These are phyloP conservation scores for Beverwykella pulmonaria DNA, from an alignment of 495 filamentous ascomycete species.

Conservation along the genomic window DNA sequence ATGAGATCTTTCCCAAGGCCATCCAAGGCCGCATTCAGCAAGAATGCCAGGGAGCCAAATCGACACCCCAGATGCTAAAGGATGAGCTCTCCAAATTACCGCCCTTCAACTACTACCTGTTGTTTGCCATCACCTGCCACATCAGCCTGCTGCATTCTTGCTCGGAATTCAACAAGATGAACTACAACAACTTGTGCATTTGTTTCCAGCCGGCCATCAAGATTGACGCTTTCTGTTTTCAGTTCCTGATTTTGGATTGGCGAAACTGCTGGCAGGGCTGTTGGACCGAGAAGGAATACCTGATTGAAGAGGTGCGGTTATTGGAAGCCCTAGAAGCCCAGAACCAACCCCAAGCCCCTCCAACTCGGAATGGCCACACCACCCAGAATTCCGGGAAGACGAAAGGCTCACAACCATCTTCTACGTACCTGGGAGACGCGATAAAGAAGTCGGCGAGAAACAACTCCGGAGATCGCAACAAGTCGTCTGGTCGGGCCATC, in stretches of 20 bases:
- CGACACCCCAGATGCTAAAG: slow-evolving; percentile 76
- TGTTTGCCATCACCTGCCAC: slow-evolving; percentile 94
- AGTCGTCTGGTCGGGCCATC: slow-evolving; percentile 20
- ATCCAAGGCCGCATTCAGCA: slow-evolving; percentile 73
- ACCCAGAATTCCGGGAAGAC: slow-evolving; percentile 10
- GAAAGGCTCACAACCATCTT: slow-evolving; percentile 24
- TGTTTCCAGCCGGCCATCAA: slow-evolving; percentile 95
- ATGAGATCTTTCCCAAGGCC: slow-evolving; percentile 82
- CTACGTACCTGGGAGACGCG: slow-evolving; percentile 27
- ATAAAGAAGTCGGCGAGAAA: slow-evolving; percentile 22
- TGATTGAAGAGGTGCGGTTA: slow-evolving; percentile 62
- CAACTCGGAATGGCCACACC: slow-evolving; percentile 20
- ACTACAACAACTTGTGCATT: slow-evolving; percentile 86
- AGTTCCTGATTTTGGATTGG: slow-evolving; percentile 90
- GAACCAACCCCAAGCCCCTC: slow-evolving; percentile 1
- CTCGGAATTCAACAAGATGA: slow-evolving; percentile 90
- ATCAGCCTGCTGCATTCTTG: slow-evolving; percentile 83
- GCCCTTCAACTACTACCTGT: slow-evolving; percentile 92
- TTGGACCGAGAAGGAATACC: slow-evolving; percentile 80
- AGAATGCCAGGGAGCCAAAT: slow-evolving; percentile 72
- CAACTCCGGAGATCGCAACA: slow-evolving; percentile 26
- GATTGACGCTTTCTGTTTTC: slow-evolving; percentile 87
- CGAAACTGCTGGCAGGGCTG: slow-evolving; percentile 93
- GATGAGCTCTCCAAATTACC: slow-evolving; percentile 88
- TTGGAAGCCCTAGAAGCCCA: slow-evolving; percentile 10